Evolutionary conservation across 345 rosid genomes (phyloP), one percentile per base, ranked within the genome.

Genomic region (Draba incana): DNA sequence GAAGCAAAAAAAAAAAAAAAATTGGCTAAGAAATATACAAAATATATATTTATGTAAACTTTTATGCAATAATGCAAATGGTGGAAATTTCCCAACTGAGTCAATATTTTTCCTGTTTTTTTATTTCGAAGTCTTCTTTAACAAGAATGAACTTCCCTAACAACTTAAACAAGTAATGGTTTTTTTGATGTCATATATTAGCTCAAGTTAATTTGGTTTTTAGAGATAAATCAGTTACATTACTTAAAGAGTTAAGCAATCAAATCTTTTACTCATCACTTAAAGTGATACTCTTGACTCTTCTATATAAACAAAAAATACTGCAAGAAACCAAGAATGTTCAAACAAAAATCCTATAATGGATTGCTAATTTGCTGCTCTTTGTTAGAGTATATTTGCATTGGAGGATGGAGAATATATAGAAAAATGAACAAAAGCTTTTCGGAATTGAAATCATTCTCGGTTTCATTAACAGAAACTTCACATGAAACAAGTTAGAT

Each of bases 401-500:
- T 28, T 23, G 42, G 43, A 39, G 35, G 13, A 51, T 39, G 15
- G 24, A 39, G 28, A 31, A 24, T 11, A 49, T 42, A 27, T 8
- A 58, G 11, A 3, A 28, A 50, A 16, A 51, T 28, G 42, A 30
- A 37, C 43, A 42, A 16, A 55, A 46, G 49, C 24, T 37, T 62
- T 62, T 25, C 10, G 15, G 8, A 62, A 33, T 11, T 64, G 50
- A 47, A 64, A 25, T 63, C 64, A 46, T 37, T 25, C 35, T 38
- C 44, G 33, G 12, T 64, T 72, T 49, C 51, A 47, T 54, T 12
- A 64, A 15, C 42, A 64, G 46, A 37, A 35, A 48, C 33, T 62
- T 47, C 68, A 63, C n/a, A 65, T 25, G 49, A 13, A 53, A 53
- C 41, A 38, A 54, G 61, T 23, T 43, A 10, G 47, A 44, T 16